Evolutionary conservation across 1,284 basidiomycete genomes (phyloP), one percentile per base, ranked within the genome.

Genomic region (Sporisorium graminicola): DNA sequence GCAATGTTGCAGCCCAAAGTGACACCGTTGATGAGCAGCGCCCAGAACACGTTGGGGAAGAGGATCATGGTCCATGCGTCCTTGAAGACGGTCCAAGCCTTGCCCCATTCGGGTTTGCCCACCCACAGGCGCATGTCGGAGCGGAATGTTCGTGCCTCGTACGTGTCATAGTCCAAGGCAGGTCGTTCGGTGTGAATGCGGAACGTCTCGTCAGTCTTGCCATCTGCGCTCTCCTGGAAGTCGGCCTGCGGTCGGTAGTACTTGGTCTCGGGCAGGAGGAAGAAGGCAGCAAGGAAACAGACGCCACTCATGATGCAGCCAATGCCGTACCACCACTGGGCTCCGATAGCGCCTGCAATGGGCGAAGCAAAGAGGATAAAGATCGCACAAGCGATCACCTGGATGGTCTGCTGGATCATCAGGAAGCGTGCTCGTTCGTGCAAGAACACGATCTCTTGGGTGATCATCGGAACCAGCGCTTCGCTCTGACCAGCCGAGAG

Each of bases 291-390:
- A 24, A 61, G 14, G 43, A 61, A 54, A 43, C 59, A 61, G 24
- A 61, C 22, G 40, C 59, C 59, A 29, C 59, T 37, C 10, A 61
- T 27, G n/a, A n/a, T 44, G 59, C 59, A 61, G 7, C 59, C 59
- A 31, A 61, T 61, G 20, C 59, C 59, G 52, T 61, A 61, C 59
- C 59, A 61, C 59, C 59, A 61, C 31, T 61, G 59, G 24, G 49
- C 37, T 7, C 59, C 59, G 52, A 61, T 54, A 12, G 59, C 49
- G 9, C 16, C 51, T 14, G 59, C 59, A 29, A 61, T 61, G 26
- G 59, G 59, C 16, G 59, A 61, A n/a, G 59, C 59, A 40, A 61
- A 61, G 20, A 61, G 59, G 26, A 54, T 33, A 24, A 61, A 61
- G 43, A 61, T 52, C 31, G 59, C 37, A 3, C 53, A 51, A 7